Conservation (phyloP, 2,329 filamentous ascomycete species). For the Verticillium longisporum region DNA sequence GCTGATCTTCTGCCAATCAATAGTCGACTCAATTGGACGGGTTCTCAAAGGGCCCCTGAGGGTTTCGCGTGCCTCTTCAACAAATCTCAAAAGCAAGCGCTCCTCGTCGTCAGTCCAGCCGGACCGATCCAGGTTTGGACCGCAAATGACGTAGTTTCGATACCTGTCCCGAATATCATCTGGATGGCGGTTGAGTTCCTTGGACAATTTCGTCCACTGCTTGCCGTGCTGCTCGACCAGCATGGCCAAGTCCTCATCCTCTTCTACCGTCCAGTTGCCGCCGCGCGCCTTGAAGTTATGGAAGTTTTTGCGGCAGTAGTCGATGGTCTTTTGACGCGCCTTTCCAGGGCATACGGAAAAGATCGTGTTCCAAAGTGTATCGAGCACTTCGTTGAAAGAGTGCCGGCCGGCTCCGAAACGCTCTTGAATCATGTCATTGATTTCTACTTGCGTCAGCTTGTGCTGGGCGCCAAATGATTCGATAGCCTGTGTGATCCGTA, state of each 20-base stretch:
- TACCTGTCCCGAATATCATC: conserved; percentile 65
- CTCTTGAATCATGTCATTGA: conserved; percentile 40
- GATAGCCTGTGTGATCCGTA: conserved; percentile 31
- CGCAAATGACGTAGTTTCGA: conserved; percentile 59
- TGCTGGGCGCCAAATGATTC: conserved; percentile 36
- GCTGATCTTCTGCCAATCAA: conserved; percentile 62
- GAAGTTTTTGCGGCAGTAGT: conserved; percentile 54
- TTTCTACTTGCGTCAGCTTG: conserved; percentile 31
- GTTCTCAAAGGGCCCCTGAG: conserved; percentile 4
- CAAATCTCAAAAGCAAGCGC: conserved; percentile 37
- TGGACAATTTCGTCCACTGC: conserved; percentile 57
- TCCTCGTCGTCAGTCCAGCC: conserved; percentile 54
- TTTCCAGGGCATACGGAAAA: conserved; percentile 40
- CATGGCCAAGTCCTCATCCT: conserved; percentile 46
- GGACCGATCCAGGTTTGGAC: conserved; percentile 42
- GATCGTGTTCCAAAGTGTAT: conserved; percentile 44
- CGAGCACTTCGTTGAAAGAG: conserved; percentile 25
- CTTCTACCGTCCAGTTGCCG: conserved; percentile 50
- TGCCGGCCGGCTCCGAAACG: conserved; percentile 21
- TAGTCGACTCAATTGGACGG: conserved; percentile 40
- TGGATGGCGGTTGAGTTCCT: conserved; percentile 55
- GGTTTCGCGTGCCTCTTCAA: conserved; percentile 38
- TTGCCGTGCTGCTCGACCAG: conserved; percentile 40
- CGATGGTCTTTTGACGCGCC: conserved; percentile 45
- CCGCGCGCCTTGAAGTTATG: conserved; percentile 57